Percentiles rank a stretch among this genome's conserved stretches.
Conservation (phyloP, 2,329 filamentous ascomycete species). For the Colletotrichum higginsianum region DNA sequence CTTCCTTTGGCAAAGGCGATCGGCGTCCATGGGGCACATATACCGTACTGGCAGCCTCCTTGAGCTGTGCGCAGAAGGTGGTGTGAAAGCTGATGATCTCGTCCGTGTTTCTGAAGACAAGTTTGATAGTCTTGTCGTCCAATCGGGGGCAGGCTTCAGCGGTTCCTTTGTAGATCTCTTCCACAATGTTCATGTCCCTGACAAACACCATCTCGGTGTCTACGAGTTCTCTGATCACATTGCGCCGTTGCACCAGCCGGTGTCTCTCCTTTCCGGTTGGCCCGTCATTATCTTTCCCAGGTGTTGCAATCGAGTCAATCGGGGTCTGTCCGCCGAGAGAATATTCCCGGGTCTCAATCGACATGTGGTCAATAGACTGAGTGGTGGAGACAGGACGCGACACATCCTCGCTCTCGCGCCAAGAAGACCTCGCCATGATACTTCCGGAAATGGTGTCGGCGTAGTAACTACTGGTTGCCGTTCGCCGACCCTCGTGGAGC, state of each 20-base stretch:
- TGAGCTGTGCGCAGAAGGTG: slow-evolving; percentile 83
- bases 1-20: slow-evolving; percentile 58
- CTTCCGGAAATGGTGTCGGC: slow-evolving; percentile 59
- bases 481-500: slow-evolving; percentile 46
- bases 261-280: slow-evolving; percentile 72
- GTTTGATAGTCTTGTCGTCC: slow-evolving; percentile 86
- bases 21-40: slow-evolving; percentile 76
- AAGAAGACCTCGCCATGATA: slow-evolving; percentile 59
- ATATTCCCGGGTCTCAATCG: slow-evolving; percentile 59
- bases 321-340: slow-evolving; percentile 55
- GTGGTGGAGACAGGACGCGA: slow-evolving; percentile 59
- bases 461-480: slow-evolving; percentile 58
- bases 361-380: slow-evolving; percentile 63
- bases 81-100: slow-evolving; percentile 92
- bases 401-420: slow-evolving; percentile 62
- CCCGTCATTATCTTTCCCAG: slow-evolving; percentile 56
- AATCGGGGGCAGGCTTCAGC: slow-evolving; percentile 86
- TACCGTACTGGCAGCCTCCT: slow-evolving; percentile 83
- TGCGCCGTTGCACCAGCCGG: slow-evolving; percentile 83
- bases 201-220: slow-evolving; percentile 94
- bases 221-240: slow-evolving; percentile 91
- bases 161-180: slow-evolving; percentile 97
- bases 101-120: slow-evolving; percentile 93
- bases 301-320: slow-evolving; percentile 54
- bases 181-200: slow-evolving; percentile 95